Conservation (phyloP, 495 filamentous ascomycete species). For the Podospora didyma region DNA sequence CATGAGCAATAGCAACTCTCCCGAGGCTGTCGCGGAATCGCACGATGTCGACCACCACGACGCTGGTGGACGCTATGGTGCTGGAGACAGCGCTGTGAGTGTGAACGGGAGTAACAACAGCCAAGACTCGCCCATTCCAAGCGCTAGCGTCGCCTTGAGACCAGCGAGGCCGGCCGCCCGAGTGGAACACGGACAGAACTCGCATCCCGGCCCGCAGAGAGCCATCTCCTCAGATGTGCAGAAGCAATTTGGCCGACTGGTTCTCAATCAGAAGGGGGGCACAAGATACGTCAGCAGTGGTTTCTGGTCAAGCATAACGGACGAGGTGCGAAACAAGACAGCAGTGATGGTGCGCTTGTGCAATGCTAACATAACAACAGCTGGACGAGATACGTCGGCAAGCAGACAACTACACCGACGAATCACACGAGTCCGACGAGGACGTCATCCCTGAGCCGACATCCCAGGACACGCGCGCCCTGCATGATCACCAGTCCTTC, state of each 20-base stretch:
- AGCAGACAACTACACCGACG: conserved; percentile 62
- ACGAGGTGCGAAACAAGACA: conserved; percentile 52
- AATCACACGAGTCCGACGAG: conserved; percentile 50
- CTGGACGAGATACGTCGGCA: conserved; percentile 70
- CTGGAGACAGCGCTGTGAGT: conserved; percentile 6
- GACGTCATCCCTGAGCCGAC: conserved; percentile 50
- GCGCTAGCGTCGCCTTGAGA: not conserved
- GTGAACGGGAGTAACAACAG: conserved; percentile 10
- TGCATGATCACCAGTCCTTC: conserved; percentile 63
- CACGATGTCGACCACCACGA: conserved; percentile 13
- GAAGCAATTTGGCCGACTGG: conserved; percentile 73
- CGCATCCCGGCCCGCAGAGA: conserved; percentile 14
- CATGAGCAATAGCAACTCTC: conserved; percentile 34
- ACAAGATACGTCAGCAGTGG: conserved; percentile 84
- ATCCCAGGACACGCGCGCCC: conserved; percentile 25
- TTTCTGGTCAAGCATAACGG: conserved; percentile 84
- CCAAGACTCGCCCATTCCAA: conserved; percentile 8
- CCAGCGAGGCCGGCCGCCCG: conserved; percentile 6
- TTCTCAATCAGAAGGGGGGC: conserved; percentile 73
- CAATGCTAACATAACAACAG: conserved; percentile 31
- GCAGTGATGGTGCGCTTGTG: no score
- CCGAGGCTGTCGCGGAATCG: conserved; percentile 23
- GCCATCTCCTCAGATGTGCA: conserved; percentile 44
- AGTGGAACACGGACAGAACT: conserved; percentile 6
- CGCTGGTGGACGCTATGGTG: conserved; percentile 11